Conservation (phyloP, 345 rosid species). For the Lepidium aucheri region DNA sequence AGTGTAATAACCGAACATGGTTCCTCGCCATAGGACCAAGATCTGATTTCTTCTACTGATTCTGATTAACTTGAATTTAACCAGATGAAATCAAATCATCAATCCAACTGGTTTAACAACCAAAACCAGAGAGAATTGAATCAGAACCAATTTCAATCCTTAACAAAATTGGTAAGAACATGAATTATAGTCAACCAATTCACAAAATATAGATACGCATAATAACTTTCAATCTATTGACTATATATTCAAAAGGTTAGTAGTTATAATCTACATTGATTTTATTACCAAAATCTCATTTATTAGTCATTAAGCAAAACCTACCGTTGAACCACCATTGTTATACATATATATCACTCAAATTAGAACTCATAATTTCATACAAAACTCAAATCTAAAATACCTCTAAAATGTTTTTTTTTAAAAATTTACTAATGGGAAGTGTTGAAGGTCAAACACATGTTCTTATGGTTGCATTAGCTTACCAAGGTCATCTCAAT, state of each 20-base stretch:
- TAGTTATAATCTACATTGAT: background rate
- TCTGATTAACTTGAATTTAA: too few relatives aligned
- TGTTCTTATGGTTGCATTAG: conserved; percentile 38
- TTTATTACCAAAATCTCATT: background rate
- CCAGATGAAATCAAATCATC: too few relatives aligned
- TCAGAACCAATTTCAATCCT: too few relatives aligned
- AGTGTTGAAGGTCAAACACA: background rate
- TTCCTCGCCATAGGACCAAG: too few relatives aligned
- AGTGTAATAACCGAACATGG: too few relatives aligned
- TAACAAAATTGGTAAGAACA: background rate
- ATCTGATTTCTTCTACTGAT: too few relatives aligned
- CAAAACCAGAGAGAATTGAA: too few relatives aligned
- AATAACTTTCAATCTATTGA: background rate
- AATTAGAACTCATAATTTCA: background rate
- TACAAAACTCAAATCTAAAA: background rate
- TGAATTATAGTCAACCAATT: background rate
- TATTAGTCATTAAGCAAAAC: background rate
- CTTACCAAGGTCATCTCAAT: conserved; percentile 20
- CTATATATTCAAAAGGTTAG: background rate
- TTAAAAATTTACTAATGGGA: conserved; percentile 7
- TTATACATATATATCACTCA: conserved; percentile 3
- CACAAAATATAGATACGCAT: background rate
- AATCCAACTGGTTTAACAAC: too few relatives aligned
- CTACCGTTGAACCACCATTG: background rate
- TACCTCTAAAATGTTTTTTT: too few relatives aligned